phyloP scores from a whole-genome alignment of 176 grass and related monocot genomes.

The Eremochloa ophiuroides region DNA sequence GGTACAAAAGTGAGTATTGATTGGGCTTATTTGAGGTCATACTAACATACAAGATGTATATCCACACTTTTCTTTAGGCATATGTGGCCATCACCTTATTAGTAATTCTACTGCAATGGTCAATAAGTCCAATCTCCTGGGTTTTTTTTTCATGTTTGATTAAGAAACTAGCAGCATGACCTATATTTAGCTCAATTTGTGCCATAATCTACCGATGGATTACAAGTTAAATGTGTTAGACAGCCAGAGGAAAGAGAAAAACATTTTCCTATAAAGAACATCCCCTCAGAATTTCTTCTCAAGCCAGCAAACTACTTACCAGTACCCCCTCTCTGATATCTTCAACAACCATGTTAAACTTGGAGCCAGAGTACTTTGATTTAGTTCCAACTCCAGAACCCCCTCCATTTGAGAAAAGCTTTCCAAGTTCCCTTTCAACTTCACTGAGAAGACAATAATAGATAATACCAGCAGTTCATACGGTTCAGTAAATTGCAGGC shows the following conservation, averaged over 20 bases:
- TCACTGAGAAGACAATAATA: constrained; percentile 44
- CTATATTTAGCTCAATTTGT: background rate
- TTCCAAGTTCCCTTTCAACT: constrained; percentile 90
- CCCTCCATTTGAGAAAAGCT: constrained; percentile 76
- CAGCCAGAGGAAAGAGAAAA: background rate
- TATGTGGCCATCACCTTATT: background rate
- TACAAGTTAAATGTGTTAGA: background rate
- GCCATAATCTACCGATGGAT: background rate
- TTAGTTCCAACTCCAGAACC: constrained; percentile 55
- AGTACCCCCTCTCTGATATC: constrained; percentile 95
- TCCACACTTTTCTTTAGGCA: background rate
- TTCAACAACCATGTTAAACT: constrained; percentile 95
- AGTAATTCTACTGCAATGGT: background rate
- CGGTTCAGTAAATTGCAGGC: background rate
- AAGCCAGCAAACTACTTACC: constrained; percentile 42
- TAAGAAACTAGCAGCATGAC: background rate
- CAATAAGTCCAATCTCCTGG: background rate
- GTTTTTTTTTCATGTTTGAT: background rate
- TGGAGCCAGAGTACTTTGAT: constrained; percentile 62
- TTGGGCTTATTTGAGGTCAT: background rate
- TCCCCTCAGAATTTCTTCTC: background rate
- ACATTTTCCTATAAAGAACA: background rate
- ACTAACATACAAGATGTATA: background rate
- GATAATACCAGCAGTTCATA: background rate
- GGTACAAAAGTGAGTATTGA: background rate